A percentile compares a stretch with the other conserved stretches of the same genome.
Evolutionary conservation across 768 basidiomycete species (phyloP).

Genomic region (Podaxis sp.): DNA sequence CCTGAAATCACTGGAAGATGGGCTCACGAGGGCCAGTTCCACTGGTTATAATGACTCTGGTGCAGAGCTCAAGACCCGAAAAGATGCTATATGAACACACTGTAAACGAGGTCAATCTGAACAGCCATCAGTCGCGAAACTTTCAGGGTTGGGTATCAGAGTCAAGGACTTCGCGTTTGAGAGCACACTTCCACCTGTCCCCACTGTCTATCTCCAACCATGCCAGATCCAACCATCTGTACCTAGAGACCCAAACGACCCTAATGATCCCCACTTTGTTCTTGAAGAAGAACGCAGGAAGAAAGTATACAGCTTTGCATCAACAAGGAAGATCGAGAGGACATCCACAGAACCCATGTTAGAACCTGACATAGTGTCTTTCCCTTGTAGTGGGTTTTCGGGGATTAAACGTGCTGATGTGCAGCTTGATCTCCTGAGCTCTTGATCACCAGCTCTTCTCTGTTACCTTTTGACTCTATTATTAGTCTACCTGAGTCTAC

Average conservation of each 20-base stretch:
- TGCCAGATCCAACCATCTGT: conserved; percentile 51
- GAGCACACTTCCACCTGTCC: conserved; percentile 61
- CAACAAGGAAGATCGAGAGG: conserved; percentile 29
- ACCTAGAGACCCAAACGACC: conserved; percentile 24
- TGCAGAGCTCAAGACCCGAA: no score
- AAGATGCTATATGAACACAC: no score
- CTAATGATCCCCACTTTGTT: conserved; percentile 12
- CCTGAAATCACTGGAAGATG: no score
- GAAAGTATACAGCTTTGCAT: conserved; percentile 8
- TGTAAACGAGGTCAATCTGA: no score
- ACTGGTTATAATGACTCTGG: no score
- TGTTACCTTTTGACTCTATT: no score
- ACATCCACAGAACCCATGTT: conserved; percentile 33
- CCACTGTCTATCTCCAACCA: conserved; percentile 45
- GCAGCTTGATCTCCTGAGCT: background rate
- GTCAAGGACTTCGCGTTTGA: conserved; percentile 70
- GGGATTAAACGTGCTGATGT: conserved; percentile 25
- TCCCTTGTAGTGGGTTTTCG: conserved; percentile 21
- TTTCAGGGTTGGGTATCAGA: conserved; percentile 40
- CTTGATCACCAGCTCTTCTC: no score
- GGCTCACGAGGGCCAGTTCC: no score
- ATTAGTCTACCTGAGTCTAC: no score
- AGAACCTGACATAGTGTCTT: conserved; percentile 17
- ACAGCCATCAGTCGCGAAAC: background rate
- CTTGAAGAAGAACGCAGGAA: conserved; percentile 19